Evolutionary conservation across 2,329 filamentous ascomycete genomes (phyloP), one percentile per base, ranked within the genome.

Genomic region (Penicillium vulpinum): DNA sequence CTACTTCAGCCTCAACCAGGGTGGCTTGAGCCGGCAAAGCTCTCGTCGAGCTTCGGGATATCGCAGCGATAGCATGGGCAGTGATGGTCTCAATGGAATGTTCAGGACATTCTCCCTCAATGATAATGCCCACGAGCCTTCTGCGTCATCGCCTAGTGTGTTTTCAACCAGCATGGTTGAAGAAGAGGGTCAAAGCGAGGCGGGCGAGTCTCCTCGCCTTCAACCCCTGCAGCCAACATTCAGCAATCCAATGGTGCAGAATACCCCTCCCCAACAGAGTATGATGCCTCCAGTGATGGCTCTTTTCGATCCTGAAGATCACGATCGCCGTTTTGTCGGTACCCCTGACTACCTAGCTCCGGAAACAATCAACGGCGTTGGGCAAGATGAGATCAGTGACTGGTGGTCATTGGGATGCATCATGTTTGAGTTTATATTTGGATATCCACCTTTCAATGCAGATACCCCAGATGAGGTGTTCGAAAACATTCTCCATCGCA

Each of bases 341-440:
- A 99, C 94, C 0, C 94, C 94, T 0, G 94, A 99, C 73, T 99
- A 99, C 71, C 83, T 99, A 15, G 94, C 94, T 0, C 94, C 94
- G 0, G 95, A 99, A 72, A 99, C 95, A 0, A 96, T 99, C 70
- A 92, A 91, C 63, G 94, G 95, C 48, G 87, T 92, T 63, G 92
- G 93, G 2, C 94, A 99, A 74, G 94, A 99, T 69, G 93, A 97
- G 74, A 94, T 93, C 64, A 97, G 94, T 71, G 94, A 99, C 85
- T 99, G 94, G 94, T 99, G 94, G 94, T 97, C 94, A 22, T 83
- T 99, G n/a, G 94, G 94, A 0, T 99, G 95, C 73, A 97, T 99
- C 66, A 80, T 97, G 75, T 99, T 97, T 68, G 94, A 99, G 69
- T 97, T 96, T 64, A 79, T 99, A 2, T 97, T 91, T 69, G 94